Evolutionary conservation across 768 basidiomycete genomes (phyloP), one percentile per base, ranked within the genome.

Genomic region (Mycena vulgaris): DNA sequence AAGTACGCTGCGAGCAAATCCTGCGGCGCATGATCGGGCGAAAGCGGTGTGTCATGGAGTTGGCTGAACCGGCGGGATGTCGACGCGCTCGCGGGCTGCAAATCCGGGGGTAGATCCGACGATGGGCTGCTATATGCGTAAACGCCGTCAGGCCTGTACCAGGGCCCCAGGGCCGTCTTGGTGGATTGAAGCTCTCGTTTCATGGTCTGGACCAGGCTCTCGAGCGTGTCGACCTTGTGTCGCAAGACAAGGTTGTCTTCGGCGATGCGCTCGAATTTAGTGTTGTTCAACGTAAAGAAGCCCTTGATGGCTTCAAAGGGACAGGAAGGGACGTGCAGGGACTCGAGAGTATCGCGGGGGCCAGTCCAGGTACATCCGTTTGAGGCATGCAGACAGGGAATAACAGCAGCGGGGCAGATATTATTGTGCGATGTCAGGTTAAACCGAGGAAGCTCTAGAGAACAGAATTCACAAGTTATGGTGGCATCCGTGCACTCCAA

Each of bases 191-290:
- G 82, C 69, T 96, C 93, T 42, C 83, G 85, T 57, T 84, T 84
- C 75, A 90, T 81, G 6, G 78, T 78, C 33, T 86, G 84, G 27
- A 92, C 76, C 2, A 85, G 79, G 19, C 84, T 85, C 75, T 95
- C 93, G 25, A 94, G 79, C 0, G 84, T 83, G 16, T 89, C 87
- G 11, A 93, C 81, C 35, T 87, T 86, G 69, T 87, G 84, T 30
- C 89, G 87, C 21, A 96, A 84, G 11, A 89, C 66, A 21, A 86
- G 80, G 75, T 95, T 95, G 76, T 95, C 93, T 63, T 89, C 85
- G 42, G 83, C 82, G 5, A 94, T 81, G 14, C 81, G 71, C 4
- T 83, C 80, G 16, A 84, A 76, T 57, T 81, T 83, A 47, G 80
- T 67, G 45, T 78, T 79, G 70, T 87, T 82, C 37, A 87, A 68